Percentiles rank a stretch among this genome's conserved stretches.
These are phyloP conservation scores for Claviceps humidiphila DNA, from an alignment of 2,329 filamentous ascomycete species.

Conservation along the genomic window DNA sequence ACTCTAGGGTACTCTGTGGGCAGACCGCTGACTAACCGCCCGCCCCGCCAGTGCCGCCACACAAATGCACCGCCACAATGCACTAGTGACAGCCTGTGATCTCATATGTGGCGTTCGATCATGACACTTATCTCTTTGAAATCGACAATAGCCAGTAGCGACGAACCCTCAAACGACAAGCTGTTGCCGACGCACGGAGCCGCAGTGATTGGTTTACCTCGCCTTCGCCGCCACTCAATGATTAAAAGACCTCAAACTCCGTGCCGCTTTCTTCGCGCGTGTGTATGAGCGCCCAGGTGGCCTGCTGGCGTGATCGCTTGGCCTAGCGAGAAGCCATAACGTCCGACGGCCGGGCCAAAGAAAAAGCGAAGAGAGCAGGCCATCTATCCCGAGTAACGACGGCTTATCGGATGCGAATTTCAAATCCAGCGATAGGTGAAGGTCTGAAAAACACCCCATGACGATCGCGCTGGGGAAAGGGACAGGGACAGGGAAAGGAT, in stretches of 20 bases:
- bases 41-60: not conserved
- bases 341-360: too few species aligned
- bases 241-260: not conserved
- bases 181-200: not conserved
- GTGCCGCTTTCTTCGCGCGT: not conserved
- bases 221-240: not conserved
- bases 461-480: not conserved
- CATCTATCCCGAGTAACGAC: too few species aligned
- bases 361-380: too few species aligned
- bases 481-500: slow-evolving; percentile 12
- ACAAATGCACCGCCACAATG: not conserved
- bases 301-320: too few species aligned
- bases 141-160: not conserved
- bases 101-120: slow-evolving; percentile 1
- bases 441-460: too few species aligned
- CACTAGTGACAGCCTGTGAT: not conserved
- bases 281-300: not conserved
- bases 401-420: too few species aligned
- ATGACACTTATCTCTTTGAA: slow-evolving; percentile 1
- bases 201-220: not conserved
- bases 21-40: not conserved
- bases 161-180: not conserved
- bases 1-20: not conserved
- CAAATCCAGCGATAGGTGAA: too few species aligned
- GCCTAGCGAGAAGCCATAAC: too few species aligned